Conservation (phyloP, 2,329 filamentous ascomycete genomes). For the Canariomyces notabilis region DNA sequence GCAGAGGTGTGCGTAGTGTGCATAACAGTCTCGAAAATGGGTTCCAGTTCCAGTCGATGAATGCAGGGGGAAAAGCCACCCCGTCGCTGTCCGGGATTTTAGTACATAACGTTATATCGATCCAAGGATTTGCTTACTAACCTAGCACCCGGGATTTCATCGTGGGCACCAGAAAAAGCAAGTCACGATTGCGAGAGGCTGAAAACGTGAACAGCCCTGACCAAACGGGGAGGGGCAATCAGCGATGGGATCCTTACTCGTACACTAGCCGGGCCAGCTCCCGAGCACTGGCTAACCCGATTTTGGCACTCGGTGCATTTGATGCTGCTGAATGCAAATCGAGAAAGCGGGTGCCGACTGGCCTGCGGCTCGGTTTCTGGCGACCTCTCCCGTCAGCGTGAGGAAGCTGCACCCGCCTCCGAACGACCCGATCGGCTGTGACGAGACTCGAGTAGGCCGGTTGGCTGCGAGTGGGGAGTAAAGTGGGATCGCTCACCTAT, state of each 20-base stretch:
- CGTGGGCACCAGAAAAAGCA: constrained; percentile 6
- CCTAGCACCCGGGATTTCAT: constrained; percentile 16
- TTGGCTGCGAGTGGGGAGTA: constrained; percentile 4
- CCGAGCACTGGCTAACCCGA: too few species aligned
- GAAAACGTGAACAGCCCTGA: neutral
- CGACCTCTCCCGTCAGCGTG: constrained; percentile 5
- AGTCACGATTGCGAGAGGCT: constrained; percentile 2
- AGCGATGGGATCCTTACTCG: constrained; percentile 1
- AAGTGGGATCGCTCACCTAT: constrained; percentile 14
- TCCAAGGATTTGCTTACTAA: constrained; percentile 4
- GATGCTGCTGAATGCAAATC: constrained; percentile 5
- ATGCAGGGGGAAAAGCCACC: constrained; percentile 9
- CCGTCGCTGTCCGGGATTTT: constrained; percentile 10
- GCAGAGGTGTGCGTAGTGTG: too few species aligned
- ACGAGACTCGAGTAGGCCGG: neutral
- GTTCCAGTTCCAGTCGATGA: constrained; percentile 4
- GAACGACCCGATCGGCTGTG: constrained; percentile 5
- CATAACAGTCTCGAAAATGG: neutral
- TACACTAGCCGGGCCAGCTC: too few species aligned
- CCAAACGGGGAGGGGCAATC: constrained; percentile 12
- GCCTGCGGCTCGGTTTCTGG: constrained; percentile 9
- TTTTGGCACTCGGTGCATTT: too few species aligned
- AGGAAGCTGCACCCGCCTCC: constrained; percentile 8
- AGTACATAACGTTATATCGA: neutral
- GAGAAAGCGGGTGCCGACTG: constrained; percentile 5